Conservation (phyloP, 2,329 filamentous ascomycete species). For the Fusarium sp. region DNA sequence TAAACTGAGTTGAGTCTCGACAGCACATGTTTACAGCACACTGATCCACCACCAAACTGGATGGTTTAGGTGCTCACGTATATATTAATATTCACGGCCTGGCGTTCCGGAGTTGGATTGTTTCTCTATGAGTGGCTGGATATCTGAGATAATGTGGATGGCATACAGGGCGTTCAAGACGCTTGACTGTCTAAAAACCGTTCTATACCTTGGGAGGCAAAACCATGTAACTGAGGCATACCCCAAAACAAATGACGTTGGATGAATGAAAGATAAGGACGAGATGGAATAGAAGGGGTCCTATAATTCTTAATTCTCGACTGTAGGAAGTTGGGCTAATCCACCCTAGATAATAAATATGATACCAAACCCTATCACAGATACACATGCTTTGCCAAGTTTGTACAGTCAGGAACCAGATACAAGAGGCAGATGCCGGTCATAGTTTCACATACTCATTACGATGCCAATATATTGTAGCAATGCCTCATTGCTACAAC, state of each 20-base stretch:
- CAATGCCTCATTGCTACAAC: constrained; percentile 4
- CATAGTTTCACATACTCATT: constrained; percentile 37
- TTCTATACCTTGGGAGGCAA: constrained; percentile 12
- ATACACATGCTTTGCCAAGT: not conserved
- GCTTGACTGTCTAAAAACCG: not conserved
- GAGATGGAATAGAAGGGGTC: constrained; percentile 19
- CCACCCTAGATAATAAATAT: constrained; percentile 17
- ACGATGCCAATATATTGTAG: constrained; percentile 30
- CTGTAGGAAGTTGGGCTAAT: constrained; percentile 20
- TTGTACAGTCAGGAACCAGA: not conserved
- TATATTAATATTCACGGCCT: constrained; percentile 42
- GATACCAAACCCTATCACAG: constrained; percentile 12
- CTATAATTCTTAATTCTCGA: constrained; percentile 24
- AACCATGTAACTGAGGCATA: constrained; percentile 12
- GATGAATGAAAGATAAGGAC: constrained; percentile 17
- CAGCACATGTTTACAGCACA: constrained; percentile 15
- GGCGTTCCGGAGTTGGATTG: constrained; percentile 40
- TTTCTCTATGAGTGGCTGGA: constrained; percentile 8
- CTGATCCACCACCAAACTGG: not conserved
- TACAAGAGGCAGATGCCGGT: constrained; percentile 4
- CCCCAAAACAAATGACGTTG: constrained; percentile 14
- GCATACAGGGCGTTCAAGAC: constrained; percentile 1
- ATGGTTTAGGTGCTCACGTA: constrained; percentile 17
- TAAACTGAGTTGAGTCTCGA: constrained; percentile 5
- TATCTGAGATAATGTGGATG: constrained; percentile 30